Evolutionary conservation across 2,329 filamentous ascomycete genomes (phyloP), one percentile per base, ranked within the genome.

Genomic region (Botrytis pseudocinerea): DNA sequence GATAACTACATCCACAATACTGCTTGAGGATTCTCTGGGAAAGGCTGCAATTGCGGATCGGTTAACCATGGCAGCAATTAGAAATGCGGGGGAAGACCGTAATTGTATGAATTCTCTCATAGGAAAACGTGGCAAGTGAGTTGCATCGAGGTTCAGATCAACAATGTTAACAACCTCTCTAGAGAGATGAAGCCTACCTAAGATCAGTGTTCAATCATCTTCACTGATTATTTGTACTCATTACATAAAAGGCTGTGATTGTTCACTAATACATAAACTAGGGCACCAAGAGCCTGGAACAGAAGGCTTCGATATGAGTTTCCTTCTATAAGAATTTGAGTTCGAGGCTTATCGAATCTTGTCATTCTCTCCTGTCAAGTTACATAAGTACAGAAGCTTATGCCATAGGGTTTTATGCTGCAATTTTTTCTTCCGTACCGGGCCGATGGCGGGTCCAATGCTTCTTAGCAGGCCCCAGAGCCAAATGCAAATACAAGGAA

Each of bases 401-500:
- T 66, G 25, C 40, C 22, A 40, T 54, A 4, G 10, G 5, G 10
- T 20, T 25, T 20, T 40, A 20, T 7, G 38, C 40, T 25, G 42
- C 20, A 20, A 48, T 35, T 48, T 35, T 48, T 6, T 25, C n/a
- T 18, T 22, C 32, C 51, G 32, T 18, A 40, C 64, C 46, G 64
- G 32, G 16, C 64, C 64, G 64, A 66, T 40, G 46, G 48, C 35
- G 35, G 64, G 16, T 40, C 64, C 46, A 66, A 16, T 54, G 35
- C 22, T 66, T 38, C n/a, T 66, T 54, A 14, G 46, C 32, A 54
- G 64, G 64, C 22, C 8, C 22, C 46, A n/a, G 44, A 54, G 64
- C 16, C 46, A 20, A 22, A 51, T 66, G 64, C 46, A 66, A 40
- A 14, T 40, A 66, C 64, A 54, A 38, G 64, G 64, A 66, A 51